Evolutionary conservation across 2,329 filamentous ascomycete species (phyloP).

Genomic region (Mycosphaerella sp.): DNA sequence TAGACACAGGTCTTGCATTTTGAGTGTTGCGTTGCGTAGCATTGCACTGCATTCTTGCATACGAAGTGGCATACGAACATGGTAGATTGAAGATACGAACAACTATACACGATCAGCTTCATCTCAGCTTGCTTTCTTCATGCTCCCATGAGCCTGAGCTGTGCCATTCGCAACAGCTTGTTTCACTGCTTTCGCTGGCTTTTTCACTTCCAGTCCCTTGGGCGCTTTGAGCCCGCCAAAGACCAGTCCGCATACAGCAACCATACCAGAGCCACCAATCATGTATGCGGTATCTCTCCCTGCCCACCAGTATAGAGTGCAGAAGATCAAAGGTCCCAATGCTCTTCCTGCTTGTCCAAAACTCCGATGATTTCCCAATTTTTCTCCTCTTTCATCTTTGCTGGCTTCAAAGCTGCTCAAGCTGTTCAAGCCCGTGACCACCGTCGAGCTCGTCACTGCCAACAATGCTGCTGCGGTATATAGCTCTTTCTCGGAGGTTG

Average conservation of each 20-base stretch:
- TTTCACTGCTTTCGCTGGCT: slow-evolving; percentile 6
- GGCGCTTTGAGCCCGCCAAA: slow-evolving; percentile 68
- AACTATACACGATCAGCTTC: background rate
- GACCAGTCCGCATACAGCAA: slow-evolving; percentile 63
- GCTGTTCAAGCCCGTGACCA: slow-evolving; percentile 89
- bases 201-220: slow-evolving; percentile 21
- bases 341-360: slow-evolving; percentile 83
- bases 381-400: slow-evolving; percentile 73
- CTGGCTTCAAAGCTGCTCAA: slow-evolving; percentile 83
- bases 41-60: background rate
- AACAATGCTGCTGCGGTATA: slow-evolving; percentile 79
- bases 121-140: slow-evolving; percentile 15
- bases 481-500: slow-evolving; percentile 61
- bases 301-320: slow-evolving; percentile 97
- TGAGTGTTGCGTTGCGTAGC: slow-evolving; percentile 18
- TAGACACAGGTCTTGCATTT: slow-evolving; percentile 49
- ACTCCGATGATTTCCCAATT: slow-evolving; percentile 74
- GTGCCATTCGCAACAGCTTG: slow-evolving; percentile 8
- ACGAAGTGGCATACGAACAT: background rate
- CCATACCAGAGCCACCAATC: slow-evolving; percentile 73
- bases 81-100: background rate
- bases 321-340: slow-evolving; percentile 82
- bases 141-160: slow-evolving; percentile 14
- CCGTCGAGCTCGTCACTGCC: slow-evolving; percentile 85
- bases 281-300: slow-evolving; percentile 79